Evolutionary conservation across 768 basidiomycete species (phyloP).

Genomic region (Tylopilus felleus): DNA sequence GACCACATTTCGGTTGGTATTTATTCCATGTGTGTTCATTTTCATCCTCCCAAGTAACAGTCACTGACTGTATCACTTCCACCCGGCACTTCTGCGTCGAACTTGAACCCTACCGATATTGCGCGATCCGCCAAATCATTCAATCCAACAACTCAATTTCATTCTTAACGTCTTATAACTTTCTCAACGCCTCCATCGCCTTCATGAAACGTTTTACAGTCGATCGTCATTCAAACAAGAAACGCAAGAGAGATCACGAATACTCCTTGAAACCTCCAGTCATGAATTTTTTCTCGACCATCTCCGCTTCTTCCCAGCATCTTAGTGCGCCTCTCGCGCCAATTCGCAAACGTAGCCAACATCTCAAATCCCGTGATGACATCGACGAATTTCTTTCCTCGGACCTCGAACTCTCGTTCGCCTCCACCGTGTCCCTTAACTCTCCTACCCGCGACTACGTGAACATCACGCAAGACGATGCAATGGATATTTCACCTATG

Average conservation of each 20-base stretch:
- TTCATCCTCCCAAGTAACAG: conserved; percentile 7
- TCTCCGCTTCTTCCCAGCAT: conserved; percentile 42
- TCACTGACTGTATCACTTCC: conserved; percentile 14
- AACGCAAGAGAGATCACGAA: conserved; percentile 39
- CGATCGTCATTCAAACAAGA: conserved; percentile 44
- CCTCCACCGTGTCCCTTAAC: conserved; percentile 76
- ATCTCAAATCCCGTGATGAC: conserved; percentile 45
- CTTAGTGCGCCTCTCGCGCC: conserved; percentile 39
- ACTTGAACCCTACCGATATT: conserved; percentile 11
- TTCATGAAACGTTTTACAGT: conserved; percentile 38
- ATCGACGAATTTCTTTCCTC: conserved; percentile 66
- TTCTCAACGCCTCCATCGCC: conserved; percentile 27
- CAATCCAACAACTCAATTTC: background rate
- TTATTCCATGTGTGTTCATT: conserved; percentile 24
- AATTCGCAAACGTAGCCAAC: conserved; percentile 48
- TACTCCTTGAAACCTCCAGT: conserved; percentile 32
- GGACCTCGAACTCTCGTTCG: conserved; percentile 81
- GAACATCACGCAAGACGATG: conserved; percentile 47
- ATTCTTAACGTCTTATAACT: background rate
- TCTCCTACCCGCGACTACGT: conserved; percentile 57
- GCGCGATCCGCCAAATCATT: conserved; percentile 15
- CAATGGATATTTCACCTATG: conserved; percentile 84
- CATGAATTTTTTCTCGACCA: conserved; percentile 54
- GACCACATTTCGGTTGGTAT: conserved; percentile 27
- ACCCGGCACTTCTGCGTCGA: background rate